Base-by-base conservation (phyloP, 2,329 filamentous ascomycete genomes). In the Colletotrichum navitas region DNA sequence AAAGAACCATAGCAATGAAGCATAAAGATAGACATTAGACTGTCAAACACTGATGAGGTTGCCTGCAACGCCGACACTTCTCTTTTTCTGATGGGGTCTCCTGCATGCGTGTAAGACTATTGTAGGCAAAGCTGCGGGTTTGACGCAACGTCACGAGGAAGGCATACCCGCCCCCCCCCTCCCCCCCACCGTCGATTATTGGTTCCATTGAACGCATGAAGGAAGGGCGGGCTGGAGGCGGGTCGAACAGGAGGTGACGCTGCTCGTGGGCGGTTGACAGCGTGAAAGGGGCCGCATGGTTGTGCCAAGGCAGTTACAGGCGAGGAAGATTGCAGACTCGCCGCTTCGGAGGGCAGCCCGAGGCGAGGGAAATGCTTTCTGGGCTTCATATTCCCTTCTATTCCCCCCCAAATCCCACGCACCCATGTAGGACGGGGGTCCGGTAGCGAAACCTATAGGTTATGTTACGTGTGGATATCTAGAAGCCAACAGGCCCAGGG, bases 211-310 rank as follows among this genome's bases (percentile, higher is more conserved):
- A 36, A 36, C 29, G 64, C 68, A 71, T 71, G 45, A 71, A 71
- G 41, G 21, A 4, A 16, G 36, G 43, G 8, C 8, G 11, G 34
- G 43, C 45, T 47, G 39, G 11, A 32, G 45, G 68, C 68, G 58
- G 68, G 68, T 68, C 68, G 64, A 47, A 68, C 68, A 71, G 58
- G 68, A 71, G 68, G 36, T 32, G 41, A 58, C 36, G 36, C 36
- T n/a, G 34, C 43, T 43, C 24, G 51, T 24, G 18, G 55, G 39
- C 16, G 43, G 10, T n/a, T 18, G 39, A 8, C 16, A 36, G n/a
- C n/a, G 61, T 29, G 18, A 36, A 39, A 21, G 29, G 43, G 55
- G 55, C 7, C 16, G 41, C 21, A 6, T 2, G 8, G 29, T 29
- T 29, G 4, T 12, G 39, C 21, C 29, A 41, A 32, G 60, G 60